These are phyloP conservation scores for Gynandropsis gynandra DNA, from an alignment of 345 rosid genomes.

Conservation along the genomic window DNA sequence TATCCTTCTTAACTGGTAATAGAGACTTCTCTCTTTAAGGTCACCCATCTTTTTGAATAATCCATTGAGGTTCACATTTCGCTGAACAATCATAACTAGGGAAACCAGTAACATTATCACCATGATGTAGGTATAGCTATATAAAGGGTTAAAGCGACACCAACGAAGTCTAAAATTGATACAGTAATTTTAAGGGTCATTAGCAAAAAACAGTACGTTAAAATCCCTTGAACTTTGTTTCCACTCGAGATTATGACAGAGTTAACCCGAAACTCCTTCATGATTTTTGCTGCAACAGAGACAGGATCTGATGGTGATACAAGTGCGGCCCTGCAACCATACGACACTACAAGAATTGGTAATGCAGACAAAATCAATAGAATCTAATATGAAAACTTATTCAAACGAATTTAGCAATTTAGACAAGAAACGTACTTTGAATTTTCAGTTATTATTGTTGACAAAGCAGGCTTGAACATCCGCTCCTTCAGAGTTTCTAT, in stretches of 20 bases:
- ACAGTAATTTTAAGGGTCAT: neutral
- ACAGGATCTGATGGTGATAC: slow-evolving; percentile 84
- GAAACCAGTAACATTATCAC: neutral
- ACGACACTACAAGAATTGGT: slow-evolving; percentile 2
- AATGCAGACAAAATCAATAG: neutral
- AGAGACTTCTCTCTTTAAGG: too few species aligned
- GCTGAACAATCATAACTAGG: neutral
- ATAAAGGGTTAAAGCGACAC: neutral
- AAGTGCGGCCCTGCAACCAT: slow-evolving; percentile 50
- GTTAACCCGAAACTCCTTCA: slow-evolving; percentile 72
- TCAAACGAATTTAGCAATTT: neutral
- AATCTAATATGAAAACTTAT: neutral
- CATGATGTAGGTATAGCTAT: neutral
- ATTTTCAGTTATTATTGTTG: slow-evolving; percentile 70
- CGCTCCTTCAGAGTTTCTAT: slow-evolving; percentile 90
- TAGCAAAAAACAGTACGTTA: slow-evolving; percentile 54
- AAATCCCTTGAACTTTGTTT: slow-evolving; percentile 72
- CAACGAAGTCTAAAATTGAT: neutral
- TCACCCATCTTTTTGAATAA: neutral
- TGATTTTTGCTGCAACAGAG: slow-evolving; percentile 76
- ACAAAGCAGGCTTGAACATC: slow-evolving; percentile 93
- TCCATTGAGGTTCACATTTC: too few species aligned
- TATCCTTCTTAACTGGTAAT: too few species aligned
- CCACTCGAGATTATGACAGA: slow-evolving; percentile 62
- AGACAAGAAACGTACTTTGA: slow-evolving; percentile 40